Base-by-base conservation (phyloP, 2,329 filamentous ascomycete species). In the Aureobasidium sp. region DNA sequence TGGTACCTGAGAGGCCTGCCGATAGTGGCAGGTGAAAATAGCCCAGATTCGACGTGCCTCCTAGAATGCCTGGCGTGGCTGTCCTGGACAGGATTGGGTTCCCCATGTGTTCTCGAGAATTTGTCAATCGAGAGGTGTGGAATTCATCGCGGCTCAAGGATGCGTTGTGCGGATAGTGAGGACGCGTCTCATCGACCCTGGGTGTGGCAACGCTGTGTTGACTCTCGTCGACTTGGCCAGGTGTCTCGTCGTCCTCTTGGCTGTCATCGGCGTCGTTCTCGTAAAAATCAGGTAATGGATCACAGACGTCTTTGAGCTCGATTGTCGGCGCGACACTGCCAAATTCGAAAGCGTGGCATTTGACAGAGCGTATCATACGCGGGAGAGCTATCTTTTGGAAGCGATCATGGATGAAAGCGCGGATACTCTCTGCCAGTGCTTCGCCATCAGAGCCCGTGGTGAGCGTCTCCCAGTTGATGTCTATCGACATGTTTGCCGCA, bases 231-330 rank as follows among this genome's bases (percentile, higher is more conserved):
- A 33, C 11, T 31, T 42, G 44, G 19, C 57, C 45, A 19, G 57
- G 57, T 24, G 57, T 60, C 17, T 50, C 49, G 8, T 75, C 75
- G 2, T 71, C 74, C 40, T 79, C 81, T 42, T 83, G 82, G 29
- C 83, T 79, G 24, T 83, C 82, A 63, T 88, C 87, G 40, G 85
- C 78, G 29, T 89, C 85, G 67, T 90, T 86, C 68, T 97, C 94
- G 78, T 99, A 99, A 72, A 99, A 99, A 70, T 99, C 94, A 0
- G 91, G 87, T 63, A 97, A 82, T 1, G 94, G 94, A 72, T 99
- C 92, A 68, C 93, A 95, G 64, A 99, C 92, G 74, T 97, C 94
- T 76, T 97, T 97, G 70, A 99, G 87, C 71, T 95, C 91, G 45
- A 99, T 83, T 68, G 89, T 84, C 1, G 94, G 94, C 42, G 89